phyloP scores from a whole-genome alignment of 2,329 filamentous ascomycete genomes.

The Raffaelea albimanens region DNA sequence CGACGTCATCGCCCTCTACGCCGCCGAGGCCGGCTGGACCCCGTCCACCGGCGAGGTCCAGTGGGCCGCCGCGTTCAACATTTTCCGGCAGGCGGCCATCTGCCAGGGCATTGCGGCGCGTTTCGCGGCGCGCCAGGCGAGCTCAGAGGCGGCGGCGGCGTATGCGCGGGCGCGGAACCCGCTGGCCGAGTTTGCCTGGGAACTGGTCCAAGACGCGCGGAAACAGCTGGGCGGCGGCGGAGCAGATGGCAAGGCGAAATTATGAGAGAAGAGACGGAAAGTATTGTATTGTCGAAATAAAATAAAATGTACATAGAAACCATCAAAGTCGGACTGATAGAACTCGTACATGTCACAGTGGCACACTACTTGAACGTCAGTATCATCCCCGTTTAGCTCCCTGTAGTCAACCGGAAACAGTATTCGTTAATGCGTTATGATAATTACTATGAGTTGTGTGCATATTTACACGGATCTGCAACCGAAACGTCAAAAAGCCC shows the following conservation, averaged over 20 bases:
- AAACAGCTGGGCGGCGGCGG: slow-evolving; percentile 1
- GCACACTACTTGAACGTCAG: too few relatives aligned
- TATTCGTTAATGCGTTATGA: too few relatives aligned
- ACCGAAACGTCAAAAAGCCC: too few relatives aligned
- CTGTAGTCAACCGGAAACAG: too few relatives aligned
- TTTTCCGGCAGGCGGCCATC: slow-evolving; percentile 52
- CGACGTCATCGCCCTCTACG: slow-evolving; percentile 26
- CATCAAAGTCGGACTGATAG: too few relatives aligned
- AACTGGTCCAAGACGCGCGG: slow-evolving; percentile 44
- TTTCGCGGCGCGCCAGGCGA: slow-evolving; percentile 77
- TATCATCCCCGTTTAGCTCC: too few relatives aligned
- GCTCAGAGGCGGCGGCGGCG: slow-evolving; percentile 68
- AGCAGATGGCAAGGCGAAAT: slow-evolving; percentile 6
- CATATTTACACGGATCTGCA: too few relatives aligned
- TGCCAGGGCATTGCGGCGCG: slow-evolving; percentile 87
- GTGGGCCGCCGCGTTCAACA: slow-evolving; percentile 54
- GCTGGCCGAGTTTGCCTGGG: slow-evolving; percentile 73
- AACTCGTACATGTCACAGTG: too few relatives aligned
- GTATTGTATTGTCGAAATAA: background rate
- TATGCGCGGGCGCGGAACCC: slow-evolving; percentile 62
- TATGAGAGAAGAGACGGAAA: background rate
- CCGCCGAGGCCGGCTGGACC: slow-evolving; percentile 47
- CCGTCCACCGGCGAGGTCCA: slow-evolving; percentile 35
- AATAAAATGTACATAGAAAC: too few relatives aligned
- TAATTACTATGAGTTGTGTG: too few relatives aligned